Evolutionary conservation across 768 basidiomycete species (phyloP).

Genomic region (Crassisporium funariophilum): DNA sequence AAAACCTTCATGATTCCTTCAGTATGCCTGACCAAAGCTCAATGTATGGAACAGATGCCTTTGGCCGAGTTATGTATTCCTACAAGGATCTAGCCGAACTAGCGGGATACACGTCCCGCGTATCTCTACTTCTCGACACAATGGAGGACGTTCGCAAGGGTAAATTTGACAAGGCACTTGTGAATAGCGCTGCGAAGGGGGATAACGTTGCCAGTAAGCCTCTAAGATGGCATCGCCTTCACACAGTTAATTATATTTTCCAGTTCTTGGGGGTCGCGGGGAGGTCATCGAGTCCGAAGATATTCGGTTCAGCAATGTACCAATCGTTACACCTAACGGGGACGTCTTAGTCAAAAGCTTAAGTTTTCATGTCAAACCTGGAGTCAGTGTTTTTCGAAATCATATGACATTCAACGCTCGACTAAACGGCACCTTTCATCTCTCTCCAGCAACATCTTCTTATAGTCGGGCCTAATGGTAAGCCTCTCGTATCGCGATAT

Average conservation of each 20-base stretch:
- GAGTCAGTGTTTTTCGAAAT: constrained; percentile 45
- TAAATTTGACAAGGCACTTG: constrained; percentile 85
- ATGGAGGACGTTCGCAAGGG: constrained; percentile 86
- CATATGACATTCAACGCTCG: constrained; percentile 2
- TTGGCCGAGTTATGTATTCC: constrained; percentile 95
- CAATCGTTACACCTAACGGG: constrained; percentile 95
- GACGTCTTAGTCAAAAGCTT: constrained; percentile 85
- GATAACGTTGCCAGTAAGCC: constrained; percentile 76
- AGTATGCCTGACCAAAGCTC: constrained; percentile 1
- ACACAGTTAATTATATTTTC: background rate
- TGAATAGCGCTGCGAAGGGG: constrained; percentile 70
- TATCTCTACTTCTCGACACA: constrained; percentile 85
- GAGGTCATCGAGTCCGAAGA: constrained; percentile 82
- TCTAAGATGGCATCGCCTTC: background rate
- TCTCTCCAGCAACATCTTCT: constrained; percentile 79
- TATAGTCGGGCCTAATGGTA: constrained; percentile 93
- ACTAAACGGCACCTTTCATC: no score
- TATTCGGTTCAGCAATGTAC: constrained; percentile 90
- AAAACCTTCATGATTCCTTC: constrained; percentile 7
- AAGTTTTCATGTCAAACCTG: constrained; percentile 87
- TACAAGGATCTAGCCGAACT: constrained; percentile 97
- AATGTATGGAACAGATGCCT: constrained; percentile 64
- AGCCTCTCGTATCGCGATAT: constrained; percentile 5
- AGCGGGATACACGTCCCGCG: constrained; percentile 93
- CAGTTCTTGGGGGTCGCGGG: constrained; percentile 82